These are phyloP conservation scores for Scedosporium apiospermum DNA, from an alignment of 2,329 filamentous ascomycete genomes.

Conservation along the genomic window DNA sequence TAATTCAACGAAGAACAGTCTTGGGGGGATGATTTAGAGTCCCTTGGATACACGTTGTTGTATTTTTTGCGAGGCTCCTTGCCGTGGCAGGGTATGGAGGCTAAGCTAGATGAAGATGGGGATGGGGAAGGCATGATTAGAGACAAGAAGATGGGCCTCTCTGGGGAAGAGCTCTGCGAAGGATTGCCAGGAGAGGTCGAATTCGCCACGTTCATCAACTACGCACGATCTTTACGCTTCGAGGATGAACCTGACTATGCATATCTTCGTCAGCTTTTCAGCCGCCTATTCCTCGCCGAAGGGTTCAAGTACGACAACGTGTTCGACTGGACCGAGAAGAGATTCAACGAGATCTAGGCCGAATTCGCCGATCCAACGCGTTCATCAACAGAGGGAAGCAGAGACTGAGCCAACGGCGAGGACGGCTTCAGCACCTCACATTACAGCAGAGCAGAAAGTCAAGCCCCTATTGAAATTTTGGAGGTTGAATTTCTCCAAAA, in stretches of 20 bases:
- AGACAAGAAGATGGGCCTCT: conserved; percentile 32
- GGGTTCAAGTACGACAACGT: conserved; percentile 72
- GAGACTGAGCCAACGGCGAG: neutral
- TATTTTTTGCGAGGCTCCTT: conserved; percentile 9
- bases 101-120: conserved; percentile 64
- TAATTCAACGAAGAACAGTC: conserved; percentile 7
- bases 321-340: conserved; percentile 58
- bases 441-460: neutral
- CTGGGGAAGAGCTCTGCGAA: conserved; percentile 62
- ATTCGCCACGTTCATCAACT: conserved; percentile 68
- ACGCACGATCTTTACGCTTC: conserved; percentile 63
- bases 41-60: conserved; percentile 10
- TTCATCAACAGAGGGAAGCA: neutral
- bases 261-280: conserved; percentile 68
- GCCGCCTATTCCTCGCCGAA: conserved; percentile 59
- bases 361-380: neutral
- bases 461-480: neutral
- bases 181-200: conserved; percentile 56
- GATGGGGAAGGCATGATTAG: conserved; percentile 41
- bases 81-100: conserved; percentile 52
- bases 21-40: conserved; percentile 11
- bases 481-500: too few species aligned
- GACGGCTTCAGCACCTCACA: neutral
- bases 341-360: conserved; percentile 11
- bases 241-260: conserved; percentile 42